phyloP scores from a whole-genome alignment of 2,329 filamentous ascomycete species.

The Fusarium sp. region DNA sequence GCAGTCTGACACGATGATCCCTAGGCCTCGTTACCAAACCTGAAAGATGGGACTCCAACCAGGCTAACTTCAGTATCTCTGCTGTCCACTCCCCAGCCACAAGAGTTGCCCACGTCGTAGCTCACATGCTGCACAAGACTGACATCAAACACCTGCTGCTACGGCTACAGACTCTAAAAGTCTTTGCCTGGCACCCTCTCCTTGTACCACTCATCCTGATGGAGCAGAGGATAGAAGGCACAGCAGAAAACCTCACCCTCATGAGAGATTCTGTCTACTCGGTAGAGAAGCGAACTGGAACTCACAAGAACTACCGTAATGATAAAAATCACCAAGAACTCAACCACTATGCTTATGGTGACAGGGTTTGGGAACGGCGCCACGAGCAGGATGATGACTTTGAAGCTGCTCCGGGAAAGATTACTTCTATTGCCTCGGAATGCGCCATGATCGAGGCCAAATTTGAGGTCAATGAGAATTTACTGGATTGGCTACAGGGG shows the following conservation, averaged over 20 bases:
- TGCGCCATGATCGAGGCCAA: not conserved
- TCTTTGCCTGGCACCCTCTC: not conserved
- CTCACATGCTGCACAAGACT: not conserved
- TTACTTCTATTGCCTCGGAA: not conserved
- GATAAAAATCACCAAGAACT: not conserved
- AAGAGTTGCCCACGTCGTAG: not conserved
- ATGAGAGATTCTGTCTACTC: not conserved
- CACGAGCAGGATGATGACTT: not conserved
- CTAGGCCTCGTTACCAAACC: not conserved
- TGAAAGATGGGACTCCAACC: not conserved
- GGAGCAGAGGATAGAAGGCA: not conserved
- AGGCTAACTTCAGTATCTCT: not conserved
- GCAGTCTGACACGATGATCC: fast-evolving
- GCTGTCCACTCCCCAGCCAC: not conserved
- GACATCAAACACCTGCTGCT: not conserved
- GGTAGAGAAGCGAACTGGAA: not conserved
- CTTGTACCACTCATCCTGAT: not conserved
- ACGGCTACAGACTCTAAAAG: not conserved
- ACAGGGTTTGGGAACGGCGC: not conserved
- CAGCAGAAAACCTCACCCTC: not conserved
- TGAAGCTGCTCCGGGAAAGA: not conserved
- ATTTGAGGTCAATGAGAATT: not conserved
- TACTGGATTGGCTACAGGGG: not conserved
- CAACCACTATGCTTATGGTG: not conserved
- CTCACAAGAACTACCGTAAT: not conserved